Conservation (phyloP, 805 yeast species). For the Nakazawaea peltata region DNA sequence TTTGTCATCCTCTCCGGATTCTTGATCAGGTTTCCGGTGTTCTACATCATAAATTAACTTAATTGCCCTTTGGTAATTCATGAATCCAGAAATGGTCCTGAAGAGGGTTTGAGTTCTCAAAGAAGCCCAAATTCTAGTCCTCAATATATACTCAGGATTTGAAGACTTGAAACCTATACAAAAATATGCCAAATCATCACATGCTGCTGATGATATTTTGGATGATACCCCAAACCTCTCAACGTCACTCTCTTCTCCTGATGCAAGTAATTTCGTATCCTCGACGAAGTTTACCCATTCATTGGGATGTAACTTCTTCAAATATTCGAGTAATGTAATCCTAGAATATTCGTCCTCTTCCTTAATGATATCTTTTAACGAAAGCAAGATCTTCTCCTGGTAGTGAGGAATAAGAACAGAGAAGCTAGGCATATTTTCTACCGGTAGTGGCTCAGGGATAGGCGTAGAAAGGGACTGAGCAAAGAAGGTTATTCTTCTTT, state of each 20-base stretch:
- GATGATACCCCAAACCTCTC: no score
- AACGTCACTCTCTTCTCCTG: constrained; percentile 24
- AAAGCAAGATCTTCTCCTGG: constrained; percentile 70
- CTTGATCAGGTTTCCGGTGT: constrained; percentile 28
- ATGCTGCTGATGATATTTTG: no score
- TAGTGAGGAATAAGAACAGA: constrained; percentile 85
- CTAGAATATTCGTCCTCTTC: constrained; percentile 58
- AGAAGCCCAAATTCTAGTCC: constrained; percentile 86
- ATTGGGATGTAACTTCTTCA: constrained; percentile 46
- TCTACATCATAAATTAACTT: constrained; percentile 54
- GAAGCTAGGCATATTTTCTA: constrained; percentile 69
- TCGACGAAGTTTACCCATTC: constrained; percentile 53
- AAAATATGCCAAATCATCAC: constrained; percentile 61
- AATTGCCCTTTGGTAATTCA: constrained; percentile 68
- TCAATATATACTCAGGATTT: constrained; percentile 50
- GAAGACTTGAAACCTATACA: constrained; percentile 65
- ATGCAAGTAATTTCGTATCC: constrained; percentile 44
- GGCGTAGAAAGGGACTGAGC: constrained; percentile 88
- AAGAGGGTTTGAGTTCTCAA: constrained; percentile 74
- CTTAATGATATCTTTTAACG: constrained; percentile 70
- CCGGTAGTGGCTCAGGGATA: constrained; percentile 63
- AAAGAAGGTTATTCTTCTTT: constrained; percentile 76
- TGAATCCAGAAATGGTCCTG: constrained; percentile 76
- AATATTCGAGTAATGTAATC: constrained; percentile 46
- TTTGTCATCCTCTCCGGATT: constrained; percentile 21